Evolutionary conservation across 2,329 filamentous ascomycete species (phyloP).

Genomic region (Exophiala oligosperma): DNA sequence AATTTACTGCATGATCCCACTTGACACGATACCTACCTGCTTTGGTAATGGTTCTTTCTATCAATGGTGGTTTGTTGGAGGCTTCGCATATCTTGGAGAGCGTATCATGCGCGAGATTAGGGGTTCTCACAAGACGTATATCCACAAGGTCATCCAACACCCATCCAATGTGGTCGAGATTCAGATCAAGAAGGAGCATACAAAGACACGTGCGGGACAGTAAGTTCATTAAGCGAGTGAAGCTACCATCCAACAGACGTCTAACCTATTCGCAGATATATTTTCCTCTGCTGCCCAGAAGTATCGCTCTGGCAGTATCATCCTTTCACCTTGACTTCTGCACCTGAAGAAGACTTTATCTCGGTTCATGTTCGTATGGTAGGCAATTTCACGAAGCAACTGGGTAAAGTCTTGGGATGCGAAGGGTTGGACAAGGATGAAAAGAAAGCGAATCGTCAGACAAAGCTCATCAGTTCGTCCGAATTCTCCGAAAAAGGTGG

Average conservation of each 20-base stretch:
- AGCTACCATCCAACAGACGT: not conserved
- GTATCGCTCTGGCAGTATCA: slow-evolving; percentile 88
- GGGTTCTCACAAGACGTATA: slow-evolving; percentile 78
- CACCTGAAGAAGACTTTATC: slow-evolving; percentile 87
- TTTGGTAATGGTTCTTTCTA: slow-evolving; percentile 77
- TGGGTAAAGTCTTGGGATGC: slow-evolving; percentile 72
- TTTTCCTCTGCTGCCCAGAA: slow-evolving; percentile 84
- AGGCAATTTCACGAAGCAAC: slow-evolving; percentile 73
- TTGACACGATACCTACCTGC: slow-evolving; percentile 78
- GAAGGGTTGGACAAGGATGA: slow-evolving; percentile 46
- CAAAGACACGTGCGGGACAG: slow-evolving; percentile 72
- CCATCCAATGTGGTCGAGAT: slow-evolving; percentile 90
- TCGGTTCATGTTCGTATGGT: slow-evolving; percentile 80
- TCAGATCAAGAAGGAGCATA: slow-evolving; percentile 87
- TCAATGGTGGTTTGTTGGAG: slow-evolving; percentile 87
- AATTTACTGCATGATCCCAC: slow-evolving; percentile 87
- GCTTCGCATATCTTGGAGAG: slow-evolving; percentile 78
- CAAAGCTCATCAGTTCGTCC: not conserved
- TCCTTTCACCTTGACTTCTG: slow-evolving; percentile 81
- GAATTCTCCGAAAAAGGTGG: slow-evolving; percentile 42
- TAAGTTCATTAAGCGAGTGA: slow-evolving; percentile 53
- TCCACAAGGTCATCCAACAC: slow-evolving; percentile 87
- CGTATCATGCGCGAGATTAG: slow-evolving; percentile 75
- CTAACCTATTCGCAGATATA: slow-evolving; percentile 37
- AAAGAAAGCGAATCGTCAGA: slow-evolving; percentile 26